phyloP scores from a whole-genome alignment of 192 early-diverging fungal genomes.

The Backusella macrospora region DNA sequence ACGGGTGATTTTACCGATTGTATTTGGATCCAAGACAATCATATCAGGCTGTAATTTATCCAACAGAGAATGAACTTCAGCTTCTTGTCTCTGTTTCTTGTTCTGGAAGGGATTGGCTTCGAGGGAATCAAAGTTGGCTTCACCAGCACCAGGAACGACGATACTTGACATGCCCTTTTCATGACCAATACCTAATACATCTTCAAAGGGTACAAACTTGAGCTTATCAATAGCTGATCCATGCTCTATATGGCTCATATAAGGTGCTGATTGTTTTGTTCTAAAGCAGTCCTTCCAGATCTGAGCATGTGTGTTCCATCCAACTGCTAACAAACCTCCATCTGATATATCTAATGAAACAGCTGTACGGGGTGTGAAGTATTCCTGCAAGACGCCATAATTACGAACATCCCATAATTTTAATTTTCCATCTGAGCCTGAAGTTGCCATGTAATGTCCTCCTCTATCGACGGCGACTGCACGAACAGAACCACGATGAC shows the following conservation, averaged over 20 bases:
- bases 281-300: constrained; percentile 90
- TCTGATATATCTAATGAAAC: constrained; percentile 82
- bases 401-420: constrained; percentile 94
- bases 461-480: constrained; percentile 81
- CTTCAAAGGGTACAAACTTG: constrained; percentile 93
- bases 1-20: constrained; percentile 80
- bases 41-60: constrained; percentile 96
- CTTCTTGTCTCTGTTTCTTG: constrained; percentile 82
- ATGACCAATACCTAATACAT: constrained; percentile 89
- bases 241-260: constrained; percentile 81
- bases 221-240: constrained; percentile 55
- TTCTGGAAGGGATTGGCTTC: constrained; percentile 95
- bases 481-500: constrained; percentile 85
- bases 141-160: constrained; percentile 91
- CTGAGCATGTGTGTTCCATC: constrained; percentile 75
- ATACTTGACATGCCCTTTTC: constrained; percentile 74
- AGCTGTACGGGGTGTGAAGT: constrained; percentile 78
- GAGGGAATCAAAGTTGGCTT: constrained; percentile 94
- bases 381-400: constrained; percentile 79
- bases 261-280: constrained; percentile 78
- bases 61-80: constrained; percentile 84
- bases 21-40: constrained; percentile 82
- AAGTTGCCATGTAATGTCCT: constrained; percentile 87
- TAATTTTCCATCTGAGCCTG: constrained; percentile 86
- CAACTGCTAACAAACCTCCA: constrained; percentile 81